These are phyloP conservation scores for Anisodus tanguticus DNA, from an alignment of 257 asterid species.

Conservation along the genomic window DNA sequence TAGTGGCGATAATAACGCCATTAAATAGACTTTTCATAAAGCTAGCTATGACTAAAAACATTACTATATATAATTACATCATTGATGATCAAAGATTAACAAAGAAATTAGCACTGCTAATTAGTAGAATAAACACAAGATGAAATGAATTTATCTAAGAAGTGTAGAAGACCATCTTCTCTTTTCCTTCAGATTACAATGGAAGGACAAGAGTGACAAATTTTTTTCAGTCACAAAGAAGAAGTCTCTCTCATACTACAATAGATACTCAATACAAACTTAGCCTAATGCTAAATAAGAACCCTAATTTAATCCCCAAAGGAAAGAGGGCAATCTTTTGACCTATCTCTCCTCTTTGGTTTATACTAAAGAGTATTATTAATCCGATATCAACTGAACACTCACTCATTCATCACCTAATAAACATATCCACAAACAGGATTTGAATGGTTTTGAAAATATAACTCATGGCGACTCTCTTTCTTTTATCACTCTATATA, in stretches of 20 bases:
- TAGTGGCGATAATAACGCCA: slow-evolving; percentile 16
- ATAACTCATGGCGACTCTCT: slow-evolving; percentile 14
- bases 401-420: slow-evolving; percentile 36
- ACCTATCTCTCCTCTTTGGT: slow-evolving; percentile 24
- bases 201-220: slow-evolving; percentile 27
- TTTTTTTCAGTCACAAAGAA: slow-evolving; percentile 29
- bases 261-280: slow-evolving; percentile 18
- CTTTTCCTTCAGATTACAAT: slow-evolving; percentile 27
- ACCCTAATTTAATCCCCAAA: slow-evolving; percentile 25
- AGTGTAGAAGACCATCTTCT: background rate
- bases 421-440: slow-evolving; percentile 35
- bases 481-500: slow-evolving; percentile 34
- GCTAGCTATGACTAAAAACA: background rate
- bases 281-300: slow-evolving; percentile 11
- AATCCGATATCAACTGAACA: slow-evolving; percentile 24
- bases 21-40: background rate
- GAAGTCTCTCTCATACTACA: slow-evolving; percentile 22
- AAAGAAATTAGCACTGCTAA: background rate
- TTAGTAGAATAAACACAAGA: background rate
- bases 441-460: slow-evolving; percentile 26
- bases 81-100: background rate
- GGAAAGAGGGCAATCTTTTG: slow-evolving; percentile 29
- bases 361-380: slow-evolving; percentile 34
- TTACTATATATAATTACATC: background rate
- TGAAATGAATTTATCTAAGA: background rate